These are phyloP conservation scores for Funneliformis mosseae DNA, from an alignment of 192 early-diverging fungal species.

Conservation along the genomic window DNA sequence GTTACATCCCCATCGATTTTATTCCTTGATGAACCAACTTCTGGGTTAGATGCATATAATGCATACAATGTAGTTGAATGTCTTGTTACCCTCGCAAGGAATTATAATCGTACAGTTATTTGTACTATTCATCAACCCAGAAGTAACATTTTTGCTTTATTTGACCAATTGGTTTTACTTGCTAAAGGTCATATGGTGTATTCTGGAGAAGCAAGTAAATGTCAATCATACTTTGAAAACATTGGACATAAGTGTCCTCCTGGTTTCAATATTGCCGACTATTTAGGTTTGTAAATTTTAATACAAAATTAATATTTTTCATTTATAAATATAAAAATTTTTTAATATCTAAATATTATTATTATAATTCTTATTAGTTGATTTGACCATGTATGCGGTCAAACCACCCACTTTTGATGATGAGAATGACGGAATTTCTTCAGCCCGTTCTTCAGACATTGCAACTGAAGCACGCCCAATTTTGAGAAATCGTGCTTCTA, in stretches of 20 bases:
- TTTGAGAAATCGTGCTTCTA: neutral
- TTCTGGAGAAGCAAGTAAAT: constrained; percentile 69
- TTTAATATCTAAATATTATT: neutral
- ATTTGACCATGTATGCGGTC: constrained; percentile 66
- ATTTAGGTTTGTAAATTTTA: constrained; percentile 65
- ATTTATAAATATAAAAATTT: neutral
- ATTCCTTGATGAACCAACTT: constrained; percentile 85
- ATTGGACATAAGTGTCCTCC: constrained; percentile 83
- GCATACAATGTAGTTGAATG: constrained; percentile 95
- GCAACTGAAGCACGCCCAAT: neutral
- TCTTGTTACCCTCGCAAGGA: constrained; percentile 69
- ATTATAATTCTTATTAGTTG: constrained; percentile 41
- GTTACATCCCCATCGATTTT: constrained; percentile 91
- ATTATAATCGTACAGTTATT: constrained; percentile 73
- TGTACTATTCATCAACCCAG: constrained; percentile 97
- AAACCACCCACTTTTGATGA: constrained; percentile 1
- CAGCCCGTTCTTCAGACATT: constrained; percentile 2
- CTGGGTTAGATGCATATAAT: constrained; percentile 88
- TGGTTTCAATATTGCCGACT: constrained; percentile 93
- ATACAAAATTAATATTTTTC: neutral
- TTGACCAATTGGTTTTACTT: constrained; percentile 86
- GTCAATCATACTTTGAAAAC: constrained; percentile 71
- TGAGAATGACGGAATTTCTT: neutral
- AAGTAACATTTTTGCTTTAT: constrained; percentile 86
- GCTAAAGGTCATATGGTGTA: constrained; percentile 82